Percentiles rank a stretch among this genome's conserved stretches.
Conservation (phyloP, 495 filamentous ascomycete genomes). For the Tuber borchii region DNA sequence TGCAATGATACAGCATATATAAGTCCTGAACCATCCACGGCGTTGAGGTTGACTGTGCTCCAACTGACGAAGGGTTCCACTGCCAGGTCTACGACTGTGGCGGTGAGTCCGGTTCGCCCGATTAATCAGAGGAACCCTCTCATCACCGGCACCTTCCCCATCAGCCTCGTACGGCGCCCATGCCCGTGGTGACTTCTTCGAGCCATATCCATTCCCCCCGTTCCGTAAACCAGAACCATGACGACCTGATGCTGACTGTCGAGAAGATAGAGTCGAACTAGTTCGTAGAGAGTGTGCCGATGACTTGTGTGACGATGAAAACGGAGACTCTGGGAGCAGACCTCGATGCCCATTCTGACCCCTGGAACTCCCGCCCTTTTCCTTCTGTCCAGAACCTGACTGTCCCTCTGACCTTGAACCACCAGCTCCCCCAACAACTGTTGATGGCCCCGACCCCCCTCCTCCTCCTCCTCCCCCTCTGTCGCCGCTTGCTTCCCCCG, state of each 20-base stretch:
- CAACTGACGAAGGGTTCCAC: slow-evolving; percentile 60
- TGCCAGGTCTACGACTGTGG: slow-evolving; percentile 52
- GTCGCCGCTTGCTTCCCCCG: slow-evolving; percentile 58
- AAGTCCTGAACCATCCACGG: slow-evolving; percentile 60
- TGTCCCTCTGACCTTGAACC: slow-evolving; percentile 68
- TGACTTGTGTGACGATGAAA: slow-evolving; percentile 42
- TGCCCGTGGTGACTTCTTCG: slow-evolving; percentile 47
- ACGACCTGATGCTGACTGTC: slow-evolving; percentile 43
- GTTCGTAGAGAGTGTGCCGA: slow-evolving; percentile 44
- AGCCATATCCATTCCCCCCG: slow-evolving; percentile 48
- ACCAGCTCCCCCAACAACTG: slow-evolving; percentile 53
- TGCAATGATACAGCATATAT: slow-evolving; percentile 72
- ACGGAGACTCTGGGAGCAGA: slow-evolving; percentile 71
- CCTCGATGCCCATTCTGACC: slow-evolving; percentile 60
- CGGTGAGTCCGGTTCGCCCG: slow-evolving; percentile 56
- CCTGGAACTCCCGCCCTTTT: slow-evolving; percentile 40
- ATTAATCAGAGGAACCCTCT: slow-evolving; percentile 72
- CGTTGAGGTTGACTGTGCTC: slow-evolving; percentile 66
- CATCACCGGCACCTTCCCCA: slow-evolving; percentile 77
- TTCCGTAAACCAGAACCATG: slow-evolving; percentile 34
- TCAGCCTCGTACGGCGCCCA: slow-evolving; percentile 55
- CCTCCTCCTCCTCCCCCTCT: slow-evolving; percentile 54
- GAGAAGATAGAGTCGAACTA: slow-evolving; percentile 32
- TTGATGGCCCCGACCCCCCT: background rate
- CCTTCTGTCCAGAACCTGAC: slow-evolving; percentile 59